A percentile compares a stretch with the other conserved stretches of the same genome.
phyloP scores from a whole-genome alignment of 139 green algal genomes.

The Haematococcus lacustris region DNA sequence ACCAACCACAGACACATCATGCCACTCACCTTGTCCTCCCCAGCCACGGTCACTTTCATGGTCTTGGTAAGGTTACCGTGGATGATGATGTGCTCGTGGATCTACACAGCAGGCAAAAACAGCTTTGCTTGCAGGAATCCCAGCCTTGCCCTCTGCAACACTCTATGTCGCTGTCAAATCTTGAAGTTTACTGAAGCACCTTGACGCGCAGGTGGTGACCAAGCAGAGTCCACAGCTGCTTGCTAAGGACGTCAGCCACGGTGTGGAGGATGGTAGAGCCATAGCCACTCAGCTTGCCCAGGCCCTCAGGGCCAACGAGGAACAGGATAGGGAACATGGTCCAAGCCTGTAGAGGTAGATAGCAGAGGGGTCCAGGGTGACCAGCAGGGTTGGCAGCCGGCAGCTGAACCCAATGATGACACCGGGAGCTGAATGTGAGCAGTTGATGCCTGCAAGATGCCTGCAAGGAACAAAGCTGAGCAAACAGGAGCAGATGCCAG shows the following conservation, averaged over 20 bases:
- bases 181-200: constrained; percentile 10
- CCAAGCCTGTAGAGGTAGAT: constrained; percentile 39
- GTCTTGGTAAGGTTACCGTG: constrained; percentile 47
- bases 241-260: constrained; percentile 47
- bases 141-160: not conserved
- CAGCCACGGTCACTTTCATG: constrained; percentile 37
- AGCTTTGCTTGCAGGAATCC: not conserved
- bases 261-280: constrained; percentile 26
- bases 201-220: constrained; percentile 40
- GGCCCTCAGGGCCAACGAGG: constrained; percentile 40
- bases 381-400: too few relatives aligned
- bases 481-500: too few relatives aligned
- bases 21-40: constrained; percentile 36
- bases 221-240: constrained; percentile 49
- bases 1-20: too few relatives aligned
- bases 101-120: constrained; percentile 7
- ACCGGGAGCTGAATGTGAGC: too few relatives aligned
- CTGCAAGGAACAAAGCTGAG: too few relatives aligned
- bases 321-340: constrained; percentile 51
- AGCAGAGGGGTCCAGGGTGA: constrained; percentile 34
- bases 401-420: too few relatives aligned
- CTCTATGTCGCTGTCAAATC: not conserved
- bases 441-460: too few relatives aligned
- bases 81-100: constrained; percentile 50
- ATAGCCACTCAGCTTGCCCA: constrained; percentile 1